These are phyloP conservation scores for Austroboletus olivaceoglutinosus DNA, from an alignment of 1,284 basidiomycete genomes.

Conservation along the genomic window DNA sequence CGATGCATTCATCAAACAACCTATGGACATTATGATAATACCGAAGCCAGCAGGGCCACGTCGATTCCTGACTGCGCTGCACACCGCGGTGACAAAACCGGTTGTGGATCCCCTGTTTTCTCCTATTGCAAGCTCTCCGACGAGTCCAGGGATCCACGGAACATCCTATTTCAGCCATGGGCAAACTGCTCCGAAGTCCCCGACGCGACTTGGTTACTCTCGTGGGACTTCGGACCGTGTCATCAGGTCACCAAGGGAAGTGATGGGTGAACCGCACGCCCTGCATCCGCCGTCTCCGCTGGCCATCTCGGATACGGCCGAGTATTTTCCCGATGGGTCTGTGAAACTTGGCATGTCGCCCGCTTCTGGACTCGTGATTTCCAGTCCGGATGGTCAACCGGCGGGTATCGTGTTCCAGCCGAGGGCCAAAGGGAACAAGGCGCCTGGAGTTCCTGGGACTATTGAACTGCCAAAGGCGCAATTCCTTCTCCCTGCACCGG, in stretches of 20 bases:
- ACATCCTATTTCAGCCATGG: slow-evolving; percentile 44
- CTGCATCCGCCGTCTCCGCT: slow-evolving; percentile 68
- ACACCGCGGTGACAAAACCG: slow-evolving; percentile 83
- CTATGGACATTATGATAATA: slow-evolving; percentile 88
- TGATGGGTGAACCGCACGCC: slow-evolving; percentile 37
- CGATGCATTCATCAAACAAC: slow-evolving; percentile 37
- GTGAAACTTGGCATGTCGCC: slow-evolving; percentile 73
- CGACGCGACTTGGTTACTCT: slow-evolving; percentile 43
- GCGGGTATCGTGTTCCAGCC: slow-evolving; percentile 96
- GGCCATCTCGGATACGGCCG: slow-evolving; percentile 72
- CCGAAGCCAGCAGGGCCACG: slow-evolving; percentile 94
- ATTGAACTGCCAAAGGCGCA: slow-evolving; percentile 37
- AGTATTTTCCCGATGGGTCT: slow-evolving; percentile 82
- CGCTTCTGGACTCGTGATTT: slow-evolving; percentile 86
- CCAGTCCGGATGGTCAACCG: slow-evolving; percentile 89
- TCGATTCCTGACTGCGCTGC: slow-evolving; percentile 83
- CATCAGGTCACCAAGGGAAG: slow-evolving; percentile 51
- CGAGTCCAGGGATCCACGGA: slow-evolving; percentile 56
- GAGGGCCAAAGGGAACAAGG: slow-evolving; percentile 41
- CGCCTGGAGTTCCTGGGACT: slow-evolving; percentile 10
- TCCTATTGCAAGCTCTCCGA: slow-evolving; percentile 90
- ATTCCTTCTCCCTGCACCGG: slow-evolving; percentile 29
- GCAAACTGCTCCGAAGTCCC: slow-evolving; percentile 38
- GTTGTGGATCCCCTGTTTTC: slow-evolving; percentile 85
- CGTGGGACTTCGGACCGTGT: slow-evolving; percentile 62